Percentiles rank a stretch among this genome's conserved stretches.
phyloP scores from a whole-genome alignment of 768 basidiomycete species.

The Tylopilus felleus region DNA sequence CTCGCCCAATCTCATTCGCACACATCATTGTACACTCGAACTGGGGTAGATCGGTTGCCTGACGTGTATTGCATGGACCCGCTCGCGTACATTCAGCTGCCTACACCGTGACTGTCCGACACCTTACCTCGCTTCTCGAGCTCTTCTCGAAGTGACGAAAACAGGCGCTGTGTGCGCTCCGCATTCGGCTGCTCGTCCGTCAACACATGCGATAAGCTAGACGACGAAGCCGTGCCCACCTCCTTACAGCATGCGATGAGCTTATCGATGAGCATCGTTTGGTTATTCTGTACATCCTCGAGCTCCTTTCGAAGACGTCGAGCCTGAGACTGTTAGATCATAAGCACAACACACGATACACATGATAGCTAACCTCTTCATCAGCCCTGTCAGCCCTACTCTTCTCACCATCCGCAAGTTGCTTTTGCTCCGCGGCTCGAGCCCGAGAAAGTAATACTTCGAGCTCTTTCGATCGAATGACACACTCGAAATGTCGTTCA shows the following conservation, averaged over 20 bases:
- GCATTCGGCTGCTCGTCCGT: conserved; percentile 61
- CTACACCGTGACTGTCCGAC: conserved; percentile 41
- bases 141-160: conserved; percentile 79
- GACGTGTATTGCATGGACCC: conserved; percentile 15
- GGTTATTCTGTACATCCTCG: conserved; percentile 75
- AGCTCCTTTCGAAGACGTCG: conserved; percentile 70
- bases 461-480: conserved; percentile 88
- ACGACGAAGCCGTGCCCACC: conserved; percentile 43
- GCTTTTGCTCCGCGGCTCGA: conserved; percentile 83
- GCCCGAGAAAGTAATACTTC: conserved; percentile 85
- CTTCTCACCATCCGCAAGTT: conserved; percentile 76
- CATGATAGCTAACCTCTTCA: conserved; percentile 58
- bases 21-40: conserved; percentile 10
- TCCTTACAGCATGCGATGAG: conserved; percentile 85
- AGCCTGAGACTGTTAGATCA: conserved; percentile 40
- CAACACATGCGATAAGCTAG: conserved; percentile 5
- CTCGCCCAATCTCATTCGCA: background rate
- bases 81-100: conserved; percentile 36
- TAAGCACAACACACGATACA: conserved; percentile 2
- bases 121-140: conserved; percentile 66
- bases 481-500: conserved; percentile 89
- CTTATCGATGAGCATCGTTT: conserved; percentile 79
- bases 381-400: conserved; percentile 62
- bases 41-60: conserved; percentile 8
- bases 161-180: conserved; percentile 77